phyloP scores from a whole-genome alignment of 2,329 filamentous ascomycete genomes.

The Nemania sp. region DNA sequence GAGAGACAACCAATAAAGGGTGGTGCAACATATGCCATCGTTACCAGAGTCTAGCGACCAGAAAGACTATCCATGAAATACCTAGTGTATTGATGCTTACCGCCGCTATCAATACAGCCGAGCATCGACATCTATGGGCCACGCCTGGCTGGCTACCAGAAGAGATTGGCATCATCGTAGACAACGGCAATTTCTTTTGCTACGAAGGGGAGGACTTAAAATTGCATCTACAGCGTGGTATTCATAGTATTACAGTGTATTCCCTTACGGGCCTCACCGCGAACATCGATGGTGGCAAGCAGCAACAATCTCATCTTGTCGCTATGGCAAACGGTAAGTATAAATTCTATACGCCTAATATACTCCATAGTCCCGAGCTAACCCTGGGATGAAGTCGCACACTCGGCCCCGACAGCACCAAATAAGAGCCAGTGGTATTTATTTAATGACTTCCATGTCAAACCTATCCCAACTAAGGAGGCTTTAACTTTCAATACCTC shows the following conservation, averaged over 20 bases:
- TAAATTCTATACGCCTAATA: background rate
- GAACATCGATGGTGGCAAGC: slow-evolving; percentile 87
- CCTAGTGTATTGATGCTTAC: slow-evolving; percentile 92
- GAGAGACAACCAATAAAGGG: slow-evolving; percentile 87
- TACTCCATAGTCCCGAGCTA: slow-evolving; percentile 36
- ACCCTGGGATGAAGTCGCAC: slow-evolving; percentile 65
- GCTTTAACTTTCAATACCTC: slow-evolving; percentile 88
- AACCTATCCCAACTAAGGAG: slow-evolving; percentile 81
- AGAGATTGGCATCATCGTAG: slow-evolving; percentile 92
- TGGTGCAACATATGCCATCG: slow-evolving; percentile 94
- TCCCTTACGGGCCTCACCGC: slow-evolving; percentile 90
- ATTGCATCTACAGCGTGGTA: slow-evolving; percentile 80
- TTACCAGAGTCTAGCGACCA: slow-evolving; percentile 87
- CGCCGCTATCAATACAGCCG: slow-evolving; percentile 76
- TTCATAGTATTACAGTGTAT: slow-evolving; percentile 86
- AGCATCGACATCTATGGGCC: slow-evolving; percentile 86
- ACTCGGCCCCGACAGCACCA: slow-evolving; percentile 70
- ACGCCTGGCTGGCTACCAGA: slow-evolving; percentile 91
- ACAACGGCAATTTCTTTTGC: slow-evolving; percentile 92
- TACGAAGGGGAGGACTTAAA: slow-evolving; percentile 93
- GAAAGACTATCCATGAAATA: slow-evolving; percentile 84
- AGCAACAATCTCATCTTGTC: slow-evolving; percentile 90
- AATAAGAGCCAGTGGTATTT: slow-evolving; percentile 86
- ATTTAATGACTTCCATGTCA: slow-evolving; percentile 96
- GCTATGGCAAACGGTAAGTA: slow-evolving; percentile 84